phyloP scores from a whole-genome alignment of 495 filamentous ascomycete genomes.

The Tuber indicum region DNA sequence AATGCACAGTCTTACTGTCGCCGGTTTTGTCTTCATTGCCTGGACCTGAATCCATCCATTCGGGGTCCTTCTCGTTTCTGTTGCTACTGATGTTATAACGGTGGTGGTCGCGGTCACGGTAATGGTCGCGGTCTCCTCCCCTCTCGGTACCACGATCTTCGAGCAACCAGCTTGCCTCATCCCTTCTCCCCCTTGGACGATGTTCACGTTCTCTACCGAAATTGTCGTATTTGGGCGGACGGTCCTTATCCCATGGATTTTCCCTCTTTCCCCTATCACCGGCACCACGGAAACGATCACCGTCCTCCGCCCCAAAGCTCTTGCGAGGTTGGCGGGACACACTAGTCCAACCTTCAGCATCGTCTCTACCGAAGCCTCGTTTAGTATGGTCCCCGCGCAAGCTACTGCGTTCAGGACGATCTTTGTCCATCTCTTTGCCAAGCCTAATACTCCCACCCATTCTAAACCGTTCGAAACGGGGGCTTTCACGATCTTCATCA shows the following conservation, averaged over 20 bases:
- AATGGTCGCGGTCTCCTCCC: constrained; percentile 52
- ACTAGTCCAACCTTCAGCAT: constrained; percentile 53
- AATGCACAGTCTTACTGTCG: constrained; percentile 55
- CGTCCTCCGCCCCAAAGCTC: constrained; percentile 58
- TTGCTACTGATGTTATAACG: constrained; percentile 38
- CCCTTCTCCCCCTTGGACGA: constrained; percentile 44
- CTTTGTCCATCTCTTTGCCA: constrained; percentile 53
- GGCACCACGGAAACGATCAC: constrained; percentile 51
- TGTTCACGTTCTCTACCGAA: constrained; percentile 53
- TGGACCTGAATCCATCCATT: constrained; percentile 71
- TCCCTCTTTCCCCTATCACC: constrained; percentile 52
- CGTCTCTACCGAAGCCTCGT: constrained; percentile 44
- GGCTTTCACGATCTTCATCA: constrained; percentile 41
- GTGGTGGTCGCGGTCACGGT: constrained; percentile 39
- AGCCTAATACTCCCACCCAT: constrained; percentile 63
- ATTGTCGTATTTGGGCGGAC: constrained; percentile 52
- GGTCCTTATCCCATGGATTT: constrained; percentile 52
- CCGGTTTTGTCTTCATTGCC: constrained; percentile 61
- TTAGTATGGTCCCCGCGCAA: constrained; percentile 47
- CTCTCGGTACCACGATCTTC: constrained; percentile 55
- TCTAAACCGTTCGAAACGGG: constrained; percentile 54
- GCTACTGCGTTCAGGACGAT: constrained; percentile 49
- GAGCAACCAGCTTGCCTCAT: constrained; percentile 45
- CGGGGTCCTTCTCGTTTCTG: constrained; percentile 69
- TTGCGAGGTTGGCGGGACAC: constrained; percentile 49